Evolutionary conservation across 2,329 filamentous ascomycete species (phyloP), one percentile per base, ranked within the genome.

Genomic region (Calonectria ilicicola): DNA sequence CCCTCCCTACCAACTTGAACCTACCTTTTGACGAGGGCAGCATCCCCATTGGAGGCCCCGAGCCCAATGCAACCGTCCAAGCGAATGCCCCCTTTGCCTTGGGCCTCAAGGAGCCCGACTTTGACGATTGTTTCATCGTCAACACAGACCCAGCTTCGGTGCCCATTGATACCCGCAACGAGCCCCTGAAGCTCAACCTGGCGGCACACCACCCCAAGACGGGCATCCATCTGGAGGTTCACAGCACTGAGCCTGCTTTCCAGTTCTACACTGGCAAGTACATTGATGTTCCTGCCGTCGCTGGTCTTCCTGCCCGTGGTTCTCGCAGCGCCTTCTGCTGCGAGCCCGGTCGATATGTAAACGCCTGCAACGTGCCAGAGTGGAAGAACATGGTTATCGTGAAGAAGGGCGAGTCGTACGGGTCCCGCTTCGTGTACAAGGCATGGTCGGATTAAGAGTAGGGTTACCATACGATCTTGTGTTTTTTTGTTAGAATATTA

Each of bases 181-280:
- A 85, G 69, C 90, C 93, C 1, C 87, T 98, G 46, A 89, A 87
- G 70, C 91, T 90, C 72, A 90, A 96, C 56, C 91, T 94, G 56
- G 87, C 90, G 27, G 94, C 97, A 71, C 90, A 90, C 83, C 95
- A 98, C 83, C 91, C 95, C 7, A 87, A 87, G 63, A 93, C 92
- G 32, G 91, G 91, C 74, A 89, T 98, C 76, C 93, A 97, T 82
- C 91, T 98, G 63, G 94, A 98, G 84, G 93, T 98, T 7, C 87
- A 92, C 80, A 97, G 94, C 86, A 98, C 96, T 0, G 96, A 98
- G 87, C 97, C 97, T 0, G 94, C 95, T 0, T 98, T 98, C 88
- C 96, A 98, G 84, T 98, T 98, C 86, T 98, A 98, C 85, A 97
- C 95, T 0, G 97, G 96, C 76, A 93, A 94, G 81, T 93, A 92